A percentile compares a stretch with the other conserved stretches of the same genome.
Evolutionary conservation across 345 rosid species (phyloP).

Genomic region (Euphorbia lathyris): DNA sequence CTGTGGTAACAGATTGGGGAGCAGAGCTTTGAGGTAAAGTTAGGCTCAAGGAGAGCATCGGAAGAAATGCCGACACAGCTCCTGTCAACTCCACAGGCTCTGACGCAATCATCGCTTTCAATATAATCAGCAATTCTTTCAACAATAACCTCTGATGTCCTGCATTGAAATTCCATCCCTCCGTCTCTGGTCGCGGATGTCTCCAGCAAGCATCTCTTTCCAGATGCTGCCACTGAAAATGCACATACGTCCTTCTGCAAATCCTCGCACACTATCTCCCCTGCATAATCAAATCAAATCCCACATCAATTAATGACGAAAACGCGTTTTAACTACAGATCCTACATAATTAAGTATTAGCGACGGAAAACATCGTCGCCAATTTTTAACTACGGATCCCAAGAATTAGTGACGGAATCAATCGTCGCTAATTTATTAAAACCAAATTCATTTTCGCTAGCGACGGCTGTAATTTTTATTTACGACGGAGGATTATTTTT

Average conservation of each 20-base stretch:
- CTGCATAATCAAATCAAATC: slow-evolving; percentile 20
- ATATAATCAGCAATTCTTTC: slow-evolving; percentile 67
- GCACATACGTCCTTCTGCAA: slow-evolving; percentile 67
- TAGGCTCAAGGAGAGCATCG: slow-evolving; percentile 74
- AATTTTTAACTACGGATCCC: no score
- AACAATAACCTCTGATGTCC: slow-evolving; percentile 79
- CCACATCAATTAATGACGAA: background rate
- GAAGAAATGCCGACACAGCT: slow-evolving; percentile 85
- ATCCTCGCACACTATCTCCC: slow-evolving; percentile 63
- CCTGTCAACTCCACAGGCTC: slow-evolving; percentile 80
- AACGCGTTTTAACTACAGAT: no score
- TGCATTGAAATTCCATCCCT: slow-evolving; percentile 57
- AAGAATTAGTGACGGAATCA: no score
- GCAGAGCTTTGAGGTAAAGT: slow-evolving; percentile 79
- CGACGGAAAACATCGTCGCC: no score
- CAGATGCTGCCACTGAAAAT: slow-evolving; percentile 61
- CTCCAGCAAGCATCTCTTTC: slow-evolving; percentile 86
- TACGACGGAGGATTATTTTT: no score
- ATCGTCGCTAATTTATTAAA: no score
- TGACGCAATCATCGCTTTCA: slow-evolving; percentile 71
- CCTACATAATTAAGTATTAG: no score
- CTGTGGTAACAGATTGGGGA: slow-evolving; percentile 59
- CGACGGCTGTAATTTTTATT: no score
- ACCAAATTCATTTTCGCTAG: no score
- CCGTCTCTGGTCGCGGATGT: slow-evolving; percentile 35